phyloP scores from a whole-genome alignment of 164 flowering plant genomes.

The Echeveria elegans region DNA sequence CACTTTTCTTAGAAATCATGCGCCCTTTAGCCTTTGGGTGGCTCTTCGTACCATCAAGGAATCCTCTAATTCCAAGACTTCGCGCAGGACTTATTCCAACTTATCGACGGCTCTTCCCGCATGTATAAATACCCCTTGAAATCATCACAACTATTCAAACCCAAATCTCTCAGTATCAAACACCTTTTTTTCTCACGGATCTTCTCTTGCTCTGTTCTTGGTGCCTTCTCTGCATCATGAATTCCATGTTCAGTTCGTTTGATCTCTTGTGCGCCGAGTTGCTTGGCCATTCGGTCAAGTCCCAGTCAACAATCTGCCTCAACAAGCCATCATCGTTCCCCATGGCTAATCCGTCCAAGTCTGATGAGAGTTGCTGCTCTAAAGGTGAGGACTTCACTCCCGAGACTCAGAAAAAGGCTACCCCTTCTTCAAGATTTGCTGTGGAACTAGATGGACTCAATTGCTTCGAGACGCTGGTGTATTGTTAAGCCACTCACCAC shows the following conservation, averaged over 20 bases:
- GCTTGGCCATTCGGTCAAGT: background rate
- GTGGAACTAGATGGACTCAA: slow-evolving; percentile 10
- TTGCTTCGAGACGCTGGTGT: slow-evolving; percentile 5
- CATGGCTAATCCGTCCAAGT: background rate
- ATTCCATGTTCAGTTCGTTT: slow-evolving; percentile 8
- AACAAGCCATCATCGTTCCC: background rate
- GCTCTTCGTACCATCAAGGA: background rate
- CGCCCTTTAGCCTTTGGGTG: too few species aligned
- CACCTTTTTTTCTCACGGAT: background rate
- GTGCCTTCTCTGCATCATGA: background rate
- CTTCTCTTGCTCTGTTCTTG: background rate
- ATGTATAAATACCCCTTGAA: background rate
- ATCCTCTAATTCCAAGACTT: too few species aligned
- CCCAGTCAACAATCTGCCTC: background rate
- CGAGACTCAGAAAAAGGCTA: background rate
- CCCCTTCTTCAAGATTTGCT: background rate
- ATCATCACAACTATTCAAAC: background rate
- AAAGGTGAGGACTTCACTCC: background rate
- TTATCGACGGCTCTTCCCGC: background rate
- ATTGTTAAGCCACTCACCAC: background rate
- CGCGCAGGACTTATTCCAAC: background rate
- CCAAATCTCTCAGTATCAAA: background rate
- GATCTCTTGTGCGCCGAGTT: slow-evolving; percentile 3
- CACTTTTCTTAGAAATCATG: background rate
- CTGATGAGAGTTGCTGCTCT: background rate